phyloP scores from a whole-genome alignment of 306 rosid species.

The Prunus persica region Prunus_persica_NCBIv2 NC_034014.1:20077001-20077500 shows the following conservation, averaged over 20 bases:
- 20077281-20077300: conserved; percentile 4
- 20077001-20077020: neutral
- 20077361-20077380: neutral
- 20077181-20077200: conserved; percentile 3
- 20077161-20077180: neutral
- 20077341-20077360: neutral
- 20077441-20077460: neutral
- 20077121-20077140: conserved; percentile 2
- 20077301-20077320: neutral
- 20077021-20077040: neutral
- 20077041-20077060: conserved; percentile 8
- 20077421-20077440: neutral
- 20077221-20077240: conserved; percentile 20
- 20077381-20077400: neutral
- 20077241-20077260: conserved; percentile 14
- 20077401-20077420: neutral
- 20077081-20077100: conserved; percentile 15
- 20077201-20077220: conserved; percentile 1
- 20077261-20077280: conserved; percentile 30
- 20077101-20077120: neutral
- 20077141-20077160: neutral
- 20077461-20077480: neutral
- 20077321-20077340: conserved; percentile 4
- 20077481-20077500: conserved; percentile 26
- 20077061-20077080: conserved; percentile 13